Base-by-base conservation (phyloP, 345 rosid genomes). In the Ricinus communis region DNA sequence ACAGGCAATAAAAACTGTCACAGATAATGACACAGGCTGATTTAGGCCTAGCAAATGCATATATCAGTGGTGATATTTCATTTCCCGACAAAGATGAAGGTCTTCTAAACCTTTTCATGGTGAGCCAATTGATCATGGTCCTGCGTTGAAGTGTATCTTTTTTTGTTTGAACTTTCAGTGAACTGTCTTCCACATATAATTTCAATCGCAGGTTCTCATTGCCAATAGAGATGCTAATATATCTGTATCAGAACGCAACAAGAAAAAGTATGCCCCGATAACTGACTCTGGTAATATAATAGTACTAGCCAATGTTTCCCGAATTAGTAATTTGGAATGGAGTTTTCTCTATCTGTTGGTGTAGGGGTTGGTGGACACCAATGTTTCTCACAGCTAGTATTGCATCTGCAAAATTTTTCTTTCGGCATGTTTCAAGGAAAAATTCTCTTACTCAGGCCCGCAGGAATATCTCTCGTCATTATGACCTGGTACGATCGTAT, bases 341-440 rank as follows among this genome's bases (percentile, higher is more conserved):
- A 31, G n/a, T 70, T 6, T 47, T 25, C 36, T 25, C 6, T 33
- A 4, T 19, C 1, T 41, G 16, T 64, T 61, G 68, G 18, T 57
- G n/a, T 55, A 93, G 98, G 84, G 98, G 98, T 40, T 91, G 98
- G 98, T 94, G 98, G 98, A 91, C 95, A 18, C 98, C 97, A 22
- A 55, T 86, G 82, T 70, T 94, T 52, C 68, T 87, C 49, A 88
- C 97, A 7, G 95, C 97, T 1, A 81, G 88, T 69, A 69, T 91
- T 66, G 82, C 95, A 63, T 91, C 93, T 19, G 91, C 96, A 62
- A 90, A 90, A 75, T 86, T 86, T 63, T 94, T 90, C 79, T 70
- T 86, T 40, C 88, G 74, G 79, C 98, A 91, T 80, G 83, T 86
- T 21, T 84, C 85, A 21, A 85, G 98, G 70, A 86, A 83, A 67